Percentiles rank a stretch among this genome's conserved stretches.
phyloP scores from a whole-genome alignment of 106 monocot species.

The Narthecium ossifragum region DNA sequence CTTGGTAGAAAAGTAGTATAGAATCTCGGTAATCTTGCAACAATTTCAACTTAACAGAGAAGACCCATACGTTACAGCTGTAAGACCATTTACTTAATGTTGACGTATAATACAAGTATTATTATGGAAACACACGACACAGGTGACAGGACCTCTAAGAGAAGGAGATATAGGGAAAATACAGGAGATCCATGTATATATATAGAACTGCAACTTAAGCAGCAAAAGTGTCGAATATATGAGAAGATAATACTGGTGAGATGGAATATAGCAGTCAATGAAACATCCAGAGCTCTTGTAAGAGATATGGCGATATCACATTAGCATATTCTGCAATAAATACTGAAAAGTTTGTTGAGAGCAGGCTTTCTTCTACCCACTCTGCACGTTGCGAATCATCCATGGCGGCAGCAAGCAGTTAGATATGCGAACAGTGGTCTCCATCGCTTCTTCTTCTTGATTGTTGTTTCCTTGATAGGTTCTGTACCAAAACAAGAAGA shows the following conservation, averaged over 20 bases:
- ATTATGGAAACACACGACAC: too few relatives aligned
- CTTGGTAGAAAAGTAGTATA: too few relatives aligned
- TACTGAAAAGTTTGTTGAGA: background rate
- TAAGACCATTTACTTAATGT: too few relatives aligned
- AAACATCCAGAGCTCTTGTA: background rate
- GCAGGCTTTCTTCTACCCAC: background rate
- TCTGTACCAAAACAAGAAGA: background rate
- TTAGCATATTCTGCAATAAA: background rate
- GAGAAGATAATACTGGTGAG: background rate
- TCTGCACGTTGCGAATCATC: conserved; percentile 1
- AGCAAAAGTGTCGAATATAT: background rate
- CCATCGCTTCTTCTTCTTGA: conserved; percentile 1
- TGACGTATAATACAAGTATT: too few relatives aligned
- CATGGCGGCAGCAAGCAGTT: conserved; percentile 5
- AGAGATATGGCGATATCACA: too few relatives aligned
- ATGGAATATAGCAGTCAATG: background rate
- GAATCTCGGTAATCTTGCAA: too few relatives aligned
- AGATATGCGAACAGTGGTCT: background rate
- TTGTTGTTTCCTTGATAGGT: background rate
- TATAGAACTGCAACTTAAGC: background rate
- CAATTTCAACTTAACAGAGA: too few relatives aligned
- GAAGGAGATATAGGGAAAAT: too few relatives aligned
- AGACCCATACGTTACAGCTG: too few relatives aligned
- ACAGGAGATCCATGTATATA: too few relatives aligned
- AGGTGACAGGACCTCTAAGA: too few relatives aligned